These are phyloP conservation scores for Silene noctiflora DNA, from an alignment of 179 eudicot species.

Conservation along the genomic window DNA sequence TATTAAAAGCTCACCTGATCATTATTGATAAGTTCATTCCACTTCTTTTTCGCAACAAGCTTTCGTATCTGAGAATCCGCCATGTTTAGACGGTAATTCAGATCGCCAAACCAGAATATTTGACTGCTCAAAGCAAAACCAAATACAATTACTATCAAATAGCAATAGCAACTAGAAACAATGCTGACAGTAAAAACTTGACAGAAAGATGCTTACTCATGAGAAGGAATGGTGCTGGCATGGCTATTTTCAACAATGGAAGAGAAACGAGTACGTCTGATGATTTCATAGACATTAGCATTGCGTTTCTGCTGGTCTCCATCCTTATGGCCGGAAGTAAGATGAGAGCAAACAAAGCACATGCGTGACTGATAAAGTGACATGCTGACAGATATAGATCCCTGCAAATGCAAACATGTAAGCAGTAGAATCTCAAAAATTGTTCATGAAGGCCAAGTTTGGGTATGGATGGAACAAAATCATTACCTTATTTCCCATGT, in stretches of 20 bases:
- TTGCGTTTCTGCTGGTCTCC: constrained; percentile 85
- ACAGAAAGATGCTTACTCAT: constrained; percentile 64
- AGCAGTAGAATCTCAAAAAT: no score
- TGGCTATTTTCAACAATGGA: constrained; percentile 55
- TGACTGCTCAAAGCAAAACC: constrained; percentile 53
- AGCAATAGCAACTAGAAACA: constrained; percentile 3
- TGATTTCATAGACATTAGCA: constrained; percentile 71
- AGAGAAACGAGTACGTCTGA: constrained; percentile 84
- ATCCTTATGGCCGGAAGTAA: constrained; percentile 80
- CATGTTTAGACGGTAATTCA: constrained; percentile 90
- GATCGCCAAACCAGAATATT: constrained; percentile 97
- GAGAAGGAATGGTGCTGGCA: constrained; percentile 76
- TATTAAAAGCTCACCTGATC: constrained; percentile 55
- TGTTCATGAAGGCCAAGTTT: no score
- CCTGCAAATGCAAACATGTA: constrained; percentile 44
- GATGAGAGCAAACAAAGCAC: constrained; percentile 94
- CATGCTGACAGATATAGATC: constrained; percentile 93
- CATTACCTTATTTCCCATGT: constrained; percentile 97
- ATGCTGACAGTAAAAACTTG: constrained; percentile 1
- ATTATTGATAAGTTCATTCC: constrained; percentile 61
- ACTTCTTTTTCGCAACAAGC: constrained; percentile 58
- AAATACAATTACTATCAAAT: constrained; percentile 4
- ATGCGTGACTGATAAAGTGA: constrained; percentile 77
- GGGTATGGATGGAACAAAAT: neutral
- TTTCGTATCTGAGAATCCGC: constrained; percentile 66